phyloP scores from a whole-genome alignment of 163 green algal species.

The Scenedesmus sp. region DNA sequence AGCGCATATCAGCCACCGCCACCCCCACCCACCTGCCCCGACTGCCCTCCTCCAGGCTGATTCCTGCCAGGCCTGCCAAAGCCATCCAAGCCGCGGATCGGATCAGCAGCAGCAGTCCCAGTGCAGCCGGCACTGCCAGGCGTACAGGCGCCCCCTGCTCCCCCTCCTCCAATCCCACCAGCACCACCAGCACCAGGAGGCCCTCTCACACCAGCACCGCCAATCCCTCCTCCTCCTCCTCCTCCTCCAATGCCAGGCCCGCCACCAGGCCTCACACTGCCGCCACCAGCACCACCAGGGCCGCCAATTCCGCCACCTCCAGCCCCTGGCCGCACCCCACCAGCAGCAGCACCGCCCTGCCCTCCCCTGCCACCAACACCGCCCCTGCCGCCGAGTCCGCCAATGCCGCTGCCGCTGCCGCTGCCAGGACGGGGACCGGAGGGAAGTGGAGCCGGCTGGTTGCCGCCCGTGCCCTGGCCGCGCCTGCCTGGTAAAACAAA shows the following conservation, averaged over 20 bases:
- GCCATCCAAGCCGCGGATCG: not conserved
- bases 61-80: not conserved
- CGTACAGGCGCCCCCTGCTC: not conserved
- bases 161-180: conserved; percentile 1
- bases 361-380: not conserved
- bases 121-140: too few relatives aligned
- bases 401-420: not conserved
- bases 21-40: too few relatives aligned
- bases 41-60: too few relatives aligned
- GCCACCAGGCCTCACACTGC: too few relatives aligned
- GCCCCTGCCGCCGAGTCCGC: not conserved
- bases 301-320: not conserved
- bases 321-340: not conserved
- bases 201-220: not conserved
- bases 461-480: not conserved
- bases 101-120: not conserved
- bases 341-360: not conserved
- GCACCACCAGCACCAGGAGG: not conserved
- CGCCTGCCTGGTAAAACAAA: not conserved
- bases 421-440: not conserved
- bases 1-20: too few relatives aligned
- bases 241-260: too few relatives aligned
- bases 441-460: not conserved
- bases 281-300: not conserved
- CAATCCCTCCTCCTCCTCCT: too few relatives aligned